Base-by-base conservation (phyloP, 495 filamentous ascomycete species). In the Penicillium argentinense region DNA sequence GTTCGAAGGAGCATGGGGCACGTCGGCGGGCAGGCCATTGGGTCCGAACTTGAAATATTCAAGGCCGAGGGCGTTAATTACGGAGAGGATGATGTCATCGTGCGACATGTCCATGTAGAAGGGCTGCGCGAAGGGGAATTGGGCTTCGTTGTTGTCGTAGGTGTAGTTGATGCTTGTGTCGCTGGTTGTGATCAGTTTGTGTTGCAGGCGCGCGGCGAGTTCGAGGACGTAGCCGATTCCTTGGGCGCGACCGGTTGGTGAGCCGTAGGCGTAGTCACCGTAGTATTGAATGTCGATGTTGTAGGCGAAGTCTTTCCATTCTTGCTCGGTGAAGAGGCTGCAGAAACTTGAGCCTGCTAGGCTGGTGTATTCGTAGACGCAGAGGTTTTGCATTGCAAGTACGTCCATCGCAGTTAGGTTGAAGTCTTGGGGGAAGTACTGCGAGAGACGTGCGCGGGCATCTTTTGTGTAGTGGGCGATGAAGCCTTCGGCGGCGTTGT, bases 141-240 rank as follows among this genome's bases (percentile, higher is more conserved):
- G 70, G 9, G 49, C 49, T 0, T 54, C 60, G 45, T 69, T 72
- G 51, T 71, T 64, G 52, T 77, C 74, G 39, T 77, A 71, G 3
- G 79, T 81, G 34, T 74, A 63, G 56, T 85, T 85, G 68, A 83
- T 75, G 54, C 81, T 78, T 9, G 72, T 78, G 7, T 74, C 70
- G 1, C 75, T 75, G 36, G 66, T 73, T 25, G 77, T 64, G 33
- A 68, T 62, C 8, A 79, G 67, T 45, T 80, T 77, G 49, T 75
- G 66, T 41, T 76, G 50, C 14, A 85, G 67, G 14, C 82, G 73
- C 0, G 81, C 83, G 2, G 81, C 62, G 17, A 83, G 67, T 63
- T 86, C 83, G 41, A 81, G 67, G 13, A 84, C 77, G 49, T 81
- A 86, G 18, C 81, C 82, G 41, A 84, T 77, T 2, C 81, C 83